These are phyloP conservation scores for Vigna mungo DNA, from an alignment of 306 rosid species.

Conservation along the genomic window DNA sequence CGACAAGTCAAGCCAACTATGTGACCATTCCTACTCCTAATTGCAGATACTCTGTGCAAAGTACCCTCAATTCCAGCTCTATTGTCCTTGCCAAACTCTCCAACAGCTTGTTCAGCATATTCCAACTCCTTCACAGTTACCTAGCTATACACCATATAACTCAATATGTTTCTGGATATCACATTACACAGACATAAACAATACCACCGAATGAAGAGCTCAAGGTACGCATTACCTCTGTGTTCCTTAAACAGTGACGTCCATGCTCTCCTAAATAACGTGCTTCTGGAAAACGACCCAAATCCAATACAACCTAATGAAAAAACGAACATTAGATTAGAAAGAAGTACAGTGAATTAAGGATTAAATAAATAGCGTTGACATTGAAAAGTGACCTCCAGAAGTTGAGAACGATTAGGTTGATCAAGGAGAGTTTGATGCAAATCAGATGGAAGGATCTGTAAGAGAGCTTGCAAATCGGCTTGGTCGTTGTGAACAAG, in stretches of 20 bases:
- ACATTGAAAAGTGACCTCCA: constrained; percentile 51
- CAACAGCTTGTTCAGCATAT: constrained; percentile 66
- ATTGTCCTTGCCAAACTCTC: constrained; percentile 73
- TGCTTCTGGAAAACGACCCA: constrained; percentile 74
- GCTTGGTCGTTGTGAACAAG: constrained; percentile 35
- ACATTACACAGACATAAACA: not conserved
- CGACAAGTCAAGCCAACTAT: constrained; percentile 78
- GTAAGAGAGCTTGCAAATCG: constrained; percentile 61
- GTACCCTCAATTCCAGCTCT: constrained; percentile 85
- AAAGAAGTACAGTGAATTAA: not conserved
- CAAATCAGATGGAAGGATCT: constrained; percentile 72
- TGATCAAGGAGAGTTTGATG: constrained; percentile 62
- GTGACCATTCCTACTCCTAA: constrained; percentile 65
- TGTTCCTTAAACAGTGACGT: constrained; percentile 54
- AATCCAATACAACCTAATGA: constrained; percentile 68
- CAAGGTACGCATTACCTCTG: constrained; percentile 48
- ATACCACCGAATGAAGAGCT: not conserved
- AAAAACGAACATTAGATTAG: not conserved
- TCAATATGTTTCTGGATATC: constrained; percentile 6
- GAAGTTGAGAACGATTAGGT: constrained; percentile 54
- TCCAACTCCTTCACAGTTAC: constrained; percentile 72
- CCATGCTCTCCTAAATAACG: constrained; percentile 64
- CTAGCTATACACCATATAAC: constrained; percentile 44
- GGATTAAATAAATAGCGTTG: not conserved
- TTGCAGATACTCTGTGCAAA: constrained; percentile 77